phyloP scores from a whole-genome alignment of 2,329 filamentous ascomycete species.

The Exophiala sp. region DNA sequence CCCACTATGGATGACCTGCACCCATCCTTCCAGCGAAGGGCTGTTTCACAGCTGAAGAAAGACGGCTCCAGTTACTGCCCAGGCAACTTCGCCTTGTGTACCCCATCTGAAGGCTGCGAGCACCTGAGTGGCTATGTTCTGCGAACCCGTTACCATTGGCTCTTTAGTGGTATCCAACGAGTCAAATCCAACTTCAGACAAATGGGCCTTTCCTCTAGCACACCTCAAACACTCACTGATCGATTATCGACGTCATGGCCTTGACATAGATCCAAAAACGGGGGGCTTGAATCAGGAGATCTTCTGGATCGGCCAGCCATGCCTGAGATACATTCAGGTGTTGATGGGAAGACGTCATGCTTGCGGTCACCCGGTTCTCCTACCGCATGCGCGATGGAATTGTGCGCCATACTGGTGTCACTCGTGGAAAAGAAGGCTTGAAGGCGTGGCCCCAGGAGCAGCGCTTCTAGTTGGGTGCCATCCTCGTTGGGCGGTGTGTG shows the following conservation, averaged over 20 bases:
- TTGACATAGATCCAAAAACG: not conserved
- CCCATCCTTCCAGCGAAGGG: not conserved
- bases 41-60: conserved; percentile 8
- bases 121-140: not conserved
- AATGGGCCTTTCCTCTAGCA: not conserved
- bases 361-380: not conserved
- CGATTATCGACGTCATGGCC: not conserved
- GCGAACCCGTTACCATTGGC: not conserved
- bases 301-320: not conserved
- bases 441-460: not conserved
- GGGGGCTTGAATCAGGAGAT: not conserved
- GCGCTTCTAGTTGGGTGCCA: not conserved
- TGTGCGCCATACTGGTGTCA: not conserved
- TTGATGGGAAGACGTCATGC: not conserved
- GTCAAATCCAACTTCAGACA: not conserved
- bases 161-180: not conserved
- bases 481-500: conserved; percentile 1
- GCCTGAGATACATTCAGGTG: too few relatives aligned
- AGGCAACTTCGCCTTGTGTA: conserved; percentile 3
- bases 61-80: conserved; percentile 1
- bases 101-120: not conserved
- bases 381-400: not conserved
- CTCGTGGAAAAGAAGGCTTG: not conserved
- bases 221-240: not conserved
- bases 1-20: not conserved